Base-by-base conservation (phyloP, 192 early-diverging fungal genomes). In the Neocallimastix lanati region DNA sequence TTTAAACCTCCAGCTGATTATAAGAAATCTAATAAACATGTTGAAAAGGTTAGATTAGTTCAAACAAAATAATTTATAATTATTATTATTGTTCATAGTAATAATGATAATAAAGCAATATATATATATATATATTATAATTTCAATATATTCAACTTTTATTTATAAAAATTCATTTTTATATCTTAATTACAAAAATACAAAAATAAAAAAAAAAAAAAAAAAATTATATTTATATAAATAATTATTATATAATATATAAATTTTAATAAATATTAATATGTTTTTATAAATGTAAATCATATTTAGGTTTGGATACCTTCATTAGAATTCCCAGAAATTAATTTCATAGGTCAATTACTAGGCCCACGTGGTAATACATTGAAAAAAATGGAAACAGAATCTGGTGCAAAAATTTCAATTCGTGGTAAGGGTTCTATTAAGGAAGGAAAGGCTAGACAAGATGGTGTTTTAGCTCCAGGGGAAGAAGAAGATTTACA, bases 291-390 rank as follows among this genome's bases (percentile, higher is more conserved):
- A n/a, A n/a, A n/a, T n/a, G n/a, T n/a, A n/a, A 33, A 33, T 33
- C 30, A 33, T 33, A 33, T 6, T 33, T 67, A 67, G 50, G 50
- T 67, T n/a, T 67, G 50, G 50, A 67, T 67, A n/a, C 97, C 97
- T 29, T 93, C 91, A 76, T 94, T 92, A 81, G 97, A 99, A 38
- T 95, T 94, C 82, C 97, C 97, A 9, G 95, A 97, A 29, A 94
- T 99, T 35, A 98, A 98, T 83, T 99, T 99, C 85, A 98, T 99
- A 83, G 97, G 97, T 33, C 88, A 96, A 36, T 86, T 99, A 79
- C 95, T 98, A 82, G 96, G 96, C 21, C 97, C 97, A 28, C 96
- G 97, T 78, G 97, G 97, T 78, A 94, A 96, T 78, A 98, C 97
- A 12, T 85, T 99, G 35, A 98, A 98, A 81, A 94, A 95, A 82